phyloP scores from a whole-genome alignment of 352 stramenopile genomes.

The Phytophthora multivora region DNA sequence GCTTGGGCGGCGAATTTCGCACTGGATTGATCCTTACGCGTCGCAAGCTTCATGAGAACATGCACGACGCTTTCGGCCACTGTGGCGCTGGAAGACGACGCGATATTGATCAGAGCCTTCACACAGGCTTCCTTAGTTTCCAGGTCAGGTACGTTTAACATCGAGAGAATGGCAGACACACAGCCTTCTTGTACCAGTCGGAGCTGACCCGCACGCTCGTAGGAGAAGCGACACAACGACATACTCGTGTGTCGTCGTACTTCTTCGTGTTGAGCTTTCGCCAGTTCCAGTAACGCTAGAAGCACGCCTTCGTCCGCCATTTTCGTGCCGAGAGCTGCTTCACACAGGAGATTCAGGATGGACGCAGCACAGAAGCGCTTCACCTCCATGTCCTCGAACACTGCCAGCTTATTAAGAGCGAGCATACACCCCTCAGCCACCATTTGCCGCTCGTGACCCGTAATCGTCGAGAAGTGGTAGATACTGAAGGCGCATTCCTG shows the following conservation, averaged over 20 bases:
- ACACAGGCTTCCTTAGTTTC: conserved; percentile 85
- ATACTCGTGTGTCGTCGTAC: conserved; percentile 85
- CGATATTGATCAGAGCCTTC: conserved; percentile 88
- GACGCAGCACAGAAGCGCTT: conserved; percentile 84
- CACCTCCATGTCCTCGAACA: conserved; percentile 83
- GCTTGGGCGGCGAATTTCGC: conserved; percentile 68
- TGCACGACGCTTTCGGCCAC: conserved; percentile 82
- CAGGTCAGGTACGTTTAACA: conserved; percentile 81
- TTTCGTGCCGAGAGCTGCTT: conserved; percentile 38
- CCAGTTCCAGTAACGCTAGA: conserved; percentile 71
- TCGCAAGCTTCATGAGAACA: conserved; percentile 76
- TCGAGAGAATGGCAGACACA: conserved; percentile 82
- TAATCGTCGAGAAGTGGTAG: conserved; percentile 75
- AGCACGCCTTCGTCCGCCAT: conserved; percentile 85
- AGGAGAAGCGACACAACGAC: conserved; percentile 83
- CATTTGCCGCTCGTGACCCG: conserved; percentile 77
- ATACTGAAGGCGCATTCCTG: conserved; percentile 84
- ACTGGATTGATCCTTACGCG: conserved; percentile 62
- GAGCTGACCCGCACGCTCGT: conserved; percentile 69
- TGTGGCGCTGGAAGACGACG: conserved; percentile 57
- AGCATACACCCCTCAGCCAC: conserved; percentile 76
- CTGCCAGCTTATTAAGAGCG: conserved; percentile 68
- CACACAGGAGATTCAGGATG: conserved; percentile 80
- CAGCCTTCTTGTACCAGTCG: conserved; percentile 83
- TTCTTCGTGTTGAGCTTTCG: conserved; percentile 81